Evolutionary conservation across 495 filamentous ascomycete species (phyloP), one percentile per base, ranked within the genome.

Genomic region (Xylaria sp.): DNA sequence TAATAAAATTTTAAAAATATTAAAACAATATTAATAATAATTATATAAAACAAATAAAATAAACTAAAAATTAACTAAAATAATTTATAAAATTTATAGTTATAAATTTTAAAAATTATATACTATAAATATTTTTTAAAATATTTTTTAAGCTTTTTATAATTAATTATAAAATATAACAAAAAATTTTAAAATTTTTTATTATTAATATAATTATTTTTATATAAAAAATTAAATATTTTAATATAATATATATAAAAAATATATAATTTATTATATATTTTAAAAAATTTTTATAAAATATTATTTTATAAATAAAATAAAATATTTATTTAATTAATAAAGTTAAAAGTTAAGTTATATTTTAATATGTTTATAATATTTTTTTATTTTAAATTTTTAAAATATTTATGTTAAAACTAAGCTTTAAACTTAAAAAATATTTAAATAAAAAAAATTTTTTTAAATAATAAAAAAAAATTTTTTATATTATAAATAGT

Each of bases 131-230:
- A n/a, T n/a, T n/a, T n/a, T n/a, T n/a, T n/a, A n/a, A n/a, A n/a
- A n/a, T n/a, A n/a, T n/a, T n/a, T n/a, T n/a, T n/a, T n/a, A n/a
- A n/a, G n/a, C n/a, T n/a, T n/a, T n/a, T n/a, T n/a, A n/a, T n/a
- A n/a, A n/a, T 63, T 63, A 37, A 63, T n/a, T 37, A 63, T 44
- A 63, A 63, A 63, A 17, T 63, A 17, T n/a, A 63, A 63, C 19
- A 24, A 63, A 31, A 24, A 63, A 63, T 21, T 12, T n/a, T 24
- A 63, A 63, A 63, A 63, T 35, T 63, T 43, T 19, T 63, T 29
- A n/a, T n/a, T n/a, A n/a, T n/a, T n/a, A n/a, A n/a, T n/a, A n/a
- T n/a, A n/a, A n/a, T n/a, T n/a, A n/a, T n/a, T n/a, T n/a, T n/a
- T 43, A 26, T 63, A 29, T 44, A 63, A 31, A 26, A 63, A 5